Percentiles rank a stretch among this genome's conserved stretches.
These are phyloP conservation scores for Lyophyllum semitale DNA, from an alignment of 768 basidiomycete species.

Conservation along the genomic window DNA sequence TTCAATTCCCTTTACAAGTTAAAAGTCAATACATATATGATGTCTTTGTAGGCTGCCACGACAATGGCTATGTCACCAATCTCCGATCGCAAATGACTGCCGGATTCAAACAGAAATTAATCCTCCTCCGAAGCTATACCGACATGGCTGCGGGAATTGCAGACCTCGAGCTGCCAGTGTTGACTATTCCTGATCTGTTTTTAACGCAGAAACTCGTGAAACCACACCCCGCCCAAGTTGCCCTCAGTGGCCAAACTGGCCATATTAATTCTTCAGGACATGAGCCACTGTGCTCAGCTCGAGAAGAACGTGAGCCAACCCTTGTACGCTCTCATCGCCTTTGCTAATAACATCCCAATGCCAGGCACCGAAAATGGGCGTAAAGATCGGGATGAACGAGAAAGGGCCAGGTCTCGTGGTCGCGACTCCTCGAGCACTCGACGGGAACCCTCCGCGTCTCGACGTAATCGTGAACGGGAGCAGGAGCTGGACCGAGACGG, in stretches of 20 bases:
- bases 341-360: constrained; percentile 7
- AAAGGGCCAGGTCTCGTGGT: constrained; percentile 62
- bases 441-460: constrained; percentile 57
- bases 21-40: neutral
- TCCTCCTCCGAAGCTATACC: constrained; percentile 63
- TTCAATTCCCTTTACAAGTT: constrained; percentile 5
- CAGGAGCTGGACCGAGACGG: constrained; percentile 44
- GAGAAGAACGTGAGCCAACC: constrained; percentile 62
- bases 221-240: constrained; percentile 18
- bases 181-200: constrained; percentile 61
- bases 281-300: constrained; percentile 52
- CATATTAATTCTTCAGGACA: constrained; percentile 34
- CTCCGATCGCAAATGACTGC: constrained; percentile 67
- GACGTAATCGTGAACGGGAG: constrained; percentile 48
- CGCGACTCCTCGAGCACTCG: constrained; percentile 65
- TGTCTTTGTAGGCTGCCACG: constrained; percentile 57
- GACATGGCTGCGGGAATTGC: constrained; percentile 62
- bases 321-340: neutral
- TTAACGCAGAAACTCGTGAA: constrained; percentile 52
- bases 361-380: constrained; percentile 56
- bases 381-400: constrained; percentile 64
- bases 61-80: constrained; percentile 68
- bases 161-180: constrained; percentile 54
- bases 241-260: neutral
- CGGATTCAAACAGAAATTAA: constrained; percentile 63